A percentile compares a stretch with the other conserved stretches of the same genome.
phyloP scores from a whole-genome alignment of 75 land plant genomes.

The Cupressus sempervirens region DNA sequence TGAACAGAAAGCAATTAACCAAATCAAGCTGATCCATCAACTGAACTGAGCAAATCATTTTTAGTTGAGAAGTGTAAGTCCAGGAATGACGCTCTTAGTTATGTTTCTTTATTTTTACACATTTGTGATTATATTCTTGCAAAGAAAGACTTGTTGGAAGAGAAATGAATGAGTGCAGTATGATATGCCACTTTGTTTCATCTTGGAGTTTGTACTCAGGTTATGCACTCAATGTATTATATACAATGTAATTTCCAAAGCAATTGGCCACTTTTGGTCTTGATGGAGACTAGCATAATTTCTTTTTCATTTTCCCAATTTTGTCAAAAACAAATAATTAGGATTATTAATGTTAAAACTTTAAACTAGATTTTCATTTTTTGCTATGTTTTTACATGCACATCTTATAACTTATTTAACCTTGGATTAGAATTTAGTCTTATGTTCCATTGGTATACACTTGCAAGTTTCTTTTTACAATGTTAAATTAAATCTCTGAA shows the following conservation, averaged over 20 bases:
- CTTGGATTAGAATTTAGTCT: background rate
- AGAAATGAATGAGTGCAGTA: background rate
- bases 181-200: background rate
- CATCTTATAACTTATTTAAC: background rate
- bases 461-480: background rate
- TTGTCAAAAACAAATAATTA: background rate
- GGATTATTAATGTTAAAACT: background rate
- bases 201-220: slow-evolving; percentile 2
- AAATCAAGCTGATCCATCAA: background rate
- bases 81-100: background rate
- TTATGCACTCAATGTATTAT: slow-evolving; percentile 3
- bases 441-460: background rate
- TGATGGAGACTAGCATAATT: background rate
- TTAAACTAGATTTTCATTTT: background rate
- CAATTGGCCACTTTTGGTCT: background rate
- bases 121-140: background rate
- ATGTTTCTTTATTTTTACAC: background rate
- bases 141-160: background rate
- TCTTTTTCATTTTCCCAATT: background rate
- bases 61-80: background rate
- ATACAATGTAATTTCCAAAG: background rate
- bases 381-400: background rate
- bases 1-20: background rate
- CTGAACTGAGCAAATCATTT: background rate
- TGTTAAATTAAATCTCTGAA: background rate